Percentiles rank a stretch among this genome's conserved stretches.
These are phyloP conservation scores for Syzygium oleosum DNA, from an alignment of 345 rosid species.

Conservation along the genomic window DNA sequence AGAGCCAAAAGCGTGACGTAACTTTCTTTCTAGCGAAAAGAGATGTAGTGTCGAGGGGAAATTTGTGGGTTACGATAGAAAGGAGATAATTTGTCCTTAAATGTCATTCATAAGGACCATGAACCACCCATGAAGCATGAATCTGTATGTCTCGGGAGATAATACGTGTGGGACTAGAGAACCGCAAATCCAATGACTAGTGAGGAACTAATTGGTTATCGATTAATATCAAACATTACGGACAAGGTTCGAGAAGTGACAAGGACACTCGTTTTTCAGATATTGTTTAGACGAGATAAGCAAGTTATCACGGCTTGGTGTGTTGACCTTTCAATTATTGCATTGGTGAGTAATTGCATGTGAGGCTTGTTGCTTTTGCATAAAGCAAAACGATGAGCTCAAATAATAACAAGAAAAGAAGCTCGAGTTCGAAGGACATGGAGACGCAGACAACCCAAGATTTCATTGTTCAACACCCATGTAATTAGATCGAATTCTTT, in stretches of 20 bases:
- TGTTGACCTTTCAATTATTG: not conserved
- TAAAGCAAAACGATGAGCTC: not conserved
- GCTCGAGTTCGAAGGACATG: not conserved
- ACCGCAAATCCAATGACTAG: not conserved
- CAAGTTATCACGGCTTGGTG: not conserved
- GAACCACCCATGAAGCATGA: not conserved
- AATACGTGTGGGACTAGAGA: not conserved
- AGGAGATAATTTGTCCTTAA: not conserved
- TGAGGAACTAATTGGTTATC: not conserved
- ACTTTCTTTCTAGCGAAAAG: not conserved
- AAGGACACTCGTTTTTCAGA: not conserved
- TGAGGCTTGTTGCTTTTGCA: not conserved
- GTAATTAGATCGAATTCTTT: not conserved
- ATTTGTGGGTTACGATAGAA: not conserved
- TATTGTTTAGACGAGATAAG: fast-evolving
- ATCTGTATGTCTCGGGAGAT: not conserved
- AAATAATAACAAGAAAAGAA: not conserved
- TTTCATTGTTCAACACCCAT: not conserved
- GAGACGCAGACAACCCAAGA: not conserved
- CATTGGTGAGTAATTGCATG: not conserved
- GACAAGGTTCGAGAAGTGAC: not conserved
- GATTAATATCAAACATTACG: not conserved
- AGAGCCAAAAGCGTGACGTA: fast-evolving
- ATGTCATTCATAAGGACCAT: not conserved
- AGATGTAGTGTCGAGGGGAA: not conserved